phyloP scores from a whole-genome alignment of 225 moss, liverwort and hornwort species.

The Polytrichum commune region DNA sequence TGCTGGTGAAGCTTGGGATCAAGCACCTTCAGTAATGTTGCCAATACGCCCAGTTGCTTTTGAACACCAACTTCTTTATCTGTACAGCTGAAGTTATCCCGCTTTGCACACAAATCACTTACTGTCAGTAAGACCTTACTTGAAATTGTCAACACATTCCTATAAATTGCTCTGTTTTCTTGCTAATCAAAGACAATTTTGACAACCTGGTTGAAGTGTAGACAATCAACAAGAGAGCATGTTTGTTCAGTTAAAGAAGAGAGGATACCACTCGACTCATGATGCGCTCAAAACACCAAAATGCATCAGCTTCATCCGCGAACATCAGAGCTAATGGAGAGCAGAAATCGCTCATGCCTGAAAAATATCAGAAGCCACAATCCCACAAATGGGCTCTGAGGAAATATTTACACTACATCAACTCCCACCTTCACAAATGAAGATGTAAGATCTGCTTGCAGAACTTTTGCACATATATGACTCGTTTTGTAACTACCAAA shows the following conservation, averaged over 20 bases:
- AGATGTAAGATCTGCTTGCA: no score
- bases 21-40: constrained; percentile 73
- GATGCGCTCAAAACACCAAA: constrained; percentile 95
- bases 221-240: neutral
- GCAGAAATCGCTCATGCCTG: constrained; percentile 99
- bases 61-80: constrained; percentile 93
- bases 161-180: no score
- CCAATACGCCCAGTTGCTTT: constrained; percentile 83
- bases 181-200: no score
- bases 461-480: no score
- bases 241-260: constrained; percentile 1
- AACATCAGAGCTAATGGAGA: constrained; percentile 86
- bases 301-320: constrained; percentile 90
- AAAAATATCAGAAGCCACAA: constrained; percentile 5
- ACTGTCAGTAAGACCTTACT: constrained; percentile 14
- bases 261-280: constrained; percentile 91
- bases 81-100: constrained; percentile 94
- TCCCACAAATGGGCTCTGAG: neutral
- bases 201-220: neutral
- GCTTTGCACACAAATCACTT: constrained; percentile 53
- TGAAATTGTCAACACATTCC: no score
- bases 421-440: no score
- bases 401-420: no score
- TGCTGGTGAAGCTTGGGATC: constrained; percentile 96
- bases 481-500: no score